These are phyloP conservation scores for Acidomyces sp. DNA, from an alignment of 495 filamentous ascomycete species.

Conservation along the genomic window DNA sequence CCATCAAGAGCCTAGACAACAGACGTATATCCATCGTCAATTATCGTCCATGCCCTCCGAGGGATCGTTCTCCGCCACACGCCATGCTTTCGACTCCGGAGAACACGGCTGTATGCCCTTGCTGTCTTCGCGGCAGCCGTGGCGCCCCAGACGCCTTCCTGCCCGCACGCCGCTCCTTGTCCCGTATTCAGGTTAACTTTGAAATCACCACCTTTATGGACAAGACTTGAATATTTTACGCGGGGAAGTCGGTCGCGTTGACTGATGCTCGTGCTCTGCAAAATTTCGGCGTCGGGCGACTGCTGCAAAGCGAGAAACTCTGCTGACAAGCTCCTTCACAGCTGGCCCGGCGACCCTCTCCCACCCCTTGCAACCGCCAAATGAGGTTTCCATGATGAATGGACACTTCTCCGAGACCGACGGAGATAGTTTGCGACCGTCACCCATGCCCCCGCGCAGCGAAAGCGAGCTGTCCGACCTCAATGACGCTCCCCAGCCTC, in stretches of 20 bases:
- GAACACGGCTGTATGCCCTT: neutral
- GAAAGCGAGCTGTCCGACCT: constrained; percentile 33
- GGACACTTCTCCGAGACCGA: constrained; percentile 35
- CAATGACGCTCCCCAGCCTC: constrained; percentile 22
- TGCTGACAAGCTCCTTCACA: constrained; percentile 26
- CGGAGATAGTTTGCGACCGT: constrained; percentile 27
- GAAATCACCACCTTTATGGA: too few relatives aligned
- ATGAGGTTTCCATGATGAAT: constrained; percentile 28
- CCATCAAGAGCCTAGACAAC: constrained; percentile 11
- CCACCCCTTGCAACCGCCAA: constrained; percentile 28
- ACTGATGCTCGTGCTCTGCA: neutral
- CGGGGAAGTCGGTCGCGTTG: constrained; percentile 25
- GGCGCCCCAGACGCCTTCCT: constrained; percentile 1
- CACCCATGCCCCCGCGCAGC: constrained; percentile 36
- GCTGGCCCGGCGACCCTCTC: constrained; percentile 29
- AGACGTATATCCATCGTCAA: constrained; percentile 11
- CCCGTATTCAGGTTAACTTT: too few relatives aligned
- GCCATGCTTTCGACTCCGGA: neutral
- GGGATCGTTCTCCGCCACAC: neutral
- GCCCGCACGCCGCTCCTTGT: too few relatives aligned
- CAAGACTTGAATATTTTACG: too few relatives aligned
- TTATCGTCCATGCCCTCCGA: constrained; percentile 1
- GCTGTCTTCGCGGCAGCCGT: constrained; percentile 5
- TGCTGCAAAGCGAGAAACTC: constrained; percentile 12
- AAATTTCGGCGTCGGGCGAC: constrained; percentile 17